Evolutionary conservation across 805 yeast species (phyloP).

Genomic region (Peterozyma xylosa): DNA sequence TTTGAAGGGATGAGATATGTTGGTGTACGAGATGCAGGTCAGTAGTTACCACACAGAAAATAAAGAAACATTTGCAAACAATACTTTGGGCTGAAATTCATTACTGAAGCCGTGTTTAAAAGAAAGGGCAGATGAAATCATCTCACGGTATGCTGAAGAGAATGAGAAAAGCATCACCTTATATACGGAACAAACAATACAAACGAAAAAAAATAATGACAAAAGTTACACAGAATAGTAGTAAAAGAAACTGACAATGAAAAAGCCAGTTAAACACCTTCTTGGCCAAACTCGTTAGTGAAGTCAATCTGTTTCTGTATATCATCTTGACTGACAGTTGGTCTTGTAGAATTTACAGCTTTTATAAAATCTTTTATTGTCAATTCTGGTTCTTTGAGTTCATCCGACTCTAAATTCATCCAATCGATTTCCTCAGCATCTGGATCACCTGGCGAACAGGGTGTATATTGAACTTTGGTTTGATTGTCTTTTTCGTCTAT

Average conservation of each 20-base stretch:
- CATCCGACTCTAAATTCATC: constrained; percentile 87
- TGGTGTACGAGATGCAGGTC: not conserved
- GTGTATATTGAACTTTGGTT: constrained; percentile 51
- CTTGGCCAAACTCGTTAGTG: constrained; percentile 94
- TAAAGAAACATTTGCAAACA: too few species aligned
- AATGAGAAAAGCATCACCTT: too few species aligned
- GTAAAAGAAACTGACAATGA: not conserved
- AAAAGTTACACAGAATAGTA: not conserved
- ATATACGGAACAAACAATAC: too few species aligned
- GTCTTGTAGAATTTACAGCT: constrained; percentile 85
- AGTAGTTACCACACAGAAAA: too few species aligned
- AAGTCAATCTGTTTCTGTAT: constrained; percentile 77
- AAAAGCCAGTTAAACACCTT: constrained; percentile 55
- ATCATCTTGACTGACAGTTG: constrained; percentile 87
- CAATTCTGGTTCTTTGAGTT: constrained; percentile 82
- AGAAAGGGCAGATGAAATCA: too few species aligned
- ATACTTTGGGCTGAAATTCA: too few species aligned
- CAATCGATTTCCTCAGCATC: constrained; percentile 87
- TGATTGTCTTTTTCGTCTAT: constrained; percentile 28
- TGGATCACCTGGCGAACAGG: constrained; percentile 95
- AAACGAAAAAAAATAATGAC: not conserved
- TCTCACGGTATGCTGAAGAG: too few species aligned
- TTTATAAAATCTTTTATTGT: constrained; percentile 89
- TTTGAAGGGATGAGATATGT: constrained; percentile 2
- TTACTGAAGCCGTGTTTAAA: too few species aligned